Base-by-base conservation (phyloP, 345 rosid genomes). In the Syzygium oleosum region DNA sequence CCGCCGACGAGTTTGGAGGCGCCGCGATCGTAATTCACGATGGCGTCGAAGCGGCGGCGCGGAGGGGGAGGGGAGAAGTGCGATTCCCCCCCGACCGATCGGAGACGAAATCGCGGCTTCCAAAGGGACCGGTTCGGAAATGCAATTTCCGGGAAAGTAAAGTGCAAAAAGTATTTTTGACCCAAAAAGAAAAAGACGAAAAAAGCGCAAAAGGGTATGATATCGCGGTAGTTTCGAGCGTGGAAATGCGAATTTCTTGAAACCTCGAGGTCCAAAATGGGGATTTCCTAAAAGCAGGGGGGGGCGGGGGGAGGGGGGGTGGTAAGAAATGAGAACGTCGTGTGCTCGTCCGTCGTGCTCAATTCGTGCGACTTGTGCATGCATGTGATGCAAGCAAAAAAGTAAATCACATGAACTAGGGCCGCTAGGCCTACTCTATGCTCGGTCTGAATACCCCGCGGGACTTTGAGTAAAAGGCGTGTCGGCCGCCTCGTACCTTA, bases 21-120 rank as follows among this genome's bases (percentile, higher is more conserved):
- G n/a, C n/a, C 0, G 17, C 0, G 0, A 3, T n/a, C 10, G 14
- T 29, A 63, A 0, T n/a, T 63, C 2, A 21, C 3, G 1, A 14
- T 2, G 21, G 19, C 0, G 2, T 63, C 2, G 0, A 29, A 34
- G 77, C 21, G 17, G 19, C 7, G 29, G 41, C 41, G 0, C 41
- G 41, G 41, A n/a, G n/a, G 41, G 41, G 41, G 38, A 34, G 3
- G 41, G 41, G 9, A n/a, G 10, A 29, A 63, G 19, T 15, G 41
- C 3, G 15, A 29, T 16, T 63, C 14, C 5, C 34, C 2, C 38
- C 4, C 41, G 4, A 7, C n/a, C n/a, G n/a, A n/a, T 65, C 4
- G 16, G 78, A 65, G 78, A 65, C 5, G 34, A n/a, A n/a, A 14
- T 14, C 10, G 1, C 0, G 38, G 29, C 38, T 29, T 63, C 34